phyloP scores from a whole-genome alignment of 2,329 filamentous ascomycete species.

The Epichloe sylvatica region DNA sequence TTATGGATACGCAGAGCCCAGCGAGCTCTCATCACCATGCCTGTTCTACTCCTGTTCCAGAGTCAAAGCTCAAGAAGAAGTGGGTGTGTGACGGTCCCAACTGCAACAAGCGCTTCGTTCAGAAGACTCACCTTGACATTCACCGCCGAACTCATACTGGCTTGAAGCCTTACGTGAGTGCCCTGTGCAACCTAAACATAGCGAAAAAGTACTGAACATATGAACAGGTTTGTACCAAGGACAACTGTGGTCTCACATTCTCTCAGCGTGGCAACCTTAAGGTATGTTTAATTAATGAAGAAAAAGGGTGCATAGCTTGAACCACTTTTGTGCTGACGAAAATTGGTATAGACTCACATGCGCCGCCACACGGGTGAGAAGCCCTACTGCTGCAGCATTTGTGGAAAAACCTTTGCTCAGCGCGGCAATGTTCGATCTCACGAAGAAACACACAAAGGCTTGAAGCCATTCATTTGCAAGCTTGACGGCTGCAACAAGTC shows the following conservation, averaged over 20 bases:
- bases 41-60: slow-evolving; percentile 10
- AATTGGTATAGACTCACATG: slow-evolving; percentile 54
- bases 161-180: slow-evolving; percentile 71
- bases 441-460: slow-evolving; percentile 61
- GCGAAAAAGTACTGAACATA: not conserved
- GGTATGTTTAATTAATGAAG: slow-evolving; percentile 31
- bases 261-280: slow-evolving; percentile 86
- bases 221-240: slow-evolving; percentile 50
- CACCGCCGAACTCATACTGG: slow-evolving; percentile 82
- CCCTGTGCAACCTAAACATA: not conserved
- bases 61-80: slow-evolving; percentile 35
- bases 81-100: slow-evolving; percentile 61
- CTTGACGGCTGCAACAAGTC: slow-evolving; percentile 75
- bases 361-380: slow-evolving; percentile 77
- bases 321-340: not conserved
- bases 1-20: slow-evolving; percentile 11
- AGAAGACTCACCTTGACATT: slow-evolving; percentile 87
- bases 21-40: slow-evolving; percentile 19
- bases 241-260: slow-evolving; percentile 64
- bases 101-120: slow-evolving; percentile 72
- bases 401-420: slow-evolving; percentile 72
- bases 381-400: slow-evolving; percentile 67
- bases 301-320: not conserved
- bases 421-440: slow-evolving; percentile 76
- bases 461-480: slow-evolving; percentile 68